Conservation (phyloP, 306 rosid species). For the Vigna unguiculata region DNA sequence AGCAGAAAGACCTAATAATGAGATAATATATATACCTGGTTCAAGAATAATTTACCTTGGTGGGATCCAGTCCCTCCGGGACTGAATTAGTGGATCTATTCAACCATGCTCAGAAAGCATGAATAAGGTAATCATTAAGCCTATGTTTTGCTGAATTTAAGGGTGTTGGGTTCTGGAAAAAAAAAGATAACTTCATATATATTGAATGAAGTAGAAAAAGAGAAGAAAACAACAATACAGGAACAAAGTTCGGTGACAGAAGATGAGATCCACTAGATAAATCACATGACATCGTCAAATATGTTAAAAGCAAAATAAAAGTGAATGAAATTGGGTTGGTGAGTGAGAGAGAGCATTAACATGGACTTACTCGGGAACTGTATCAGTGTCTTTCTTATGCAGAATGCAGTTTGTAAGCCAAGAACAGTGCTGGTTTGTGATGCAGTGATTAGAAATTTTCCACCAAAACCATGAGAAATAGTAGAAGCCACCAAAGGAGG, state of each 20-base stretch:
- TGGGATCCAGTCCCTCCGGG: background rate
- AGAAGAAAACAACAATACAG: background rate
- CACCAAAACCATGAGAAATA: background rate
- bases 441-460: background rate
- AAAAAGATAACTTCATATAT: background rate
- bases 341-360: background rate
- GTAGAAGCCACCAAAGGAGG: conserved; percentile 60
- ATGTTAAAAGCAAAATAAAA: background rate
- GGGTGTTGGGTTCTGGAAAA: background rate
- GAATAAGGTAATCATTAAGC: conserved; percentile 16
- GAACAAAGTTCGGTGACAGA: background rate
- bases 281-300: background rate
- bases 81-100: conserved; percentile 35
- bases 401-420: conserved; percentile 25
- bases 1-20: conserved; percentile 9
- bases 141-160: conserved; percentile 6
- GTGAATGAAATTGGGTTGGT: background rate
- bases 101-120: conserved; percentile 24
- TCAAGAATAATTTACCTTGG: conserved; percentile 33
- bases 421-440: conserved; percentile 1
- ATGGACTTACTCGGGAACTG: conserved; percentile 50
- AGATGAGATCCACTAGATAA: background rate
- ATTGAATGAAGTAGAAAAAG: background rate
- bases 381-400: conserved; percentile 12
- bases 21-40: background rate